phyloP scores from a whole-genome alignment of 306 rosid species.

The Vigna reflexopilosa region DNA sequence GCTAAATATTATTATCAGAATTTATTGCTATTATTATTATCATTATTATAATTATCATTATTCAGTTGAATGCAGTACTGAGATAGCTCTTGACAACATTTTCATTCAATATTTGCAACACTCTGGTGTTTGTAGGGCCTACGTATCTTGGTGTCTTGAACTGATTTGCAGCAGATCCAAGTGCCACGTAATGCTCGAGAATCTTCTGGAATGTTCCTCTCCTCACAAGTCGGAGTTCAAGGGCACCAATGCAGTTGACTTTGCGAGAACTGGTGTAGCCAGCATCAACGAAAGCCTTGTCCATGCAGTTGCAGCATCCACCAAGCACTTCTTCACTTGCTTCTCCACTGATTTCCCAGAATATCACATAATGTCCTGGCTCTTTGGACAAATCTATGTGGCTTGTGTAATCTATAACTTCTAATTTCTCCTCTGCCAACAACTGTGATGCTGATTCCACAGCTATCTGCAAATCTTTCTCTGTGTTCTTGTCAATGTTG shows the following conservation, averaged over 20 bases:
- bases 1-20: background rate
- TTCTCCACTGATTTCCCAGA: constrained; percentile 84
- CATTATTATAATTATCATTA: background rate
- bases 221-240: constrained; percentile 73
- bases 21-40: background rate
- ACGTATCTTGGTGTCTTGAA: constrained; percentile 90
- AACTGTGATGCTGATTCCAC: constrained; percentile 71
- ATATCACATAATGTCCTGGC: constrained; percentile 89
- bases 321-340: constrained; percentile 62
- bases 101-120: constrained; percentile 67
- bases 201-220: constrained; percentile 83
- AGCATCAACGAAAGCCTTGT: constrained; percentile 71
- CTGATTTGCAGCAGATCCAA: constrained; percentile 75
- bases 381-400: constrained; percentile 63
- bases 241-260: constrained; percentile 66
- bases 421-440: constrained; percentile 70
- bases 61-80: constrained; percentile 69
- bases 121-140: constrained; percentile 54
- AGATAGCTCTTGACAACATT: constrained; percentile 68
- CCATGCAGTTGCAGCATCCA: constrained; percentile 84
- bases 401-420: constrained; percentile 84
- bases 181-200: constrained; percentile 66
- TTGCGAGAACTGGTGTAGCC: constrained; percentile 76
- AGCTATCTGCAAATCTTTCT: constrained; percentile 73
- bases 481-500: constrained; percentile 92